phyloP scores from a whole-genome alignment of 2,329 filamentous ascomycete genomes.

The Xylaria sp. region DNA sequence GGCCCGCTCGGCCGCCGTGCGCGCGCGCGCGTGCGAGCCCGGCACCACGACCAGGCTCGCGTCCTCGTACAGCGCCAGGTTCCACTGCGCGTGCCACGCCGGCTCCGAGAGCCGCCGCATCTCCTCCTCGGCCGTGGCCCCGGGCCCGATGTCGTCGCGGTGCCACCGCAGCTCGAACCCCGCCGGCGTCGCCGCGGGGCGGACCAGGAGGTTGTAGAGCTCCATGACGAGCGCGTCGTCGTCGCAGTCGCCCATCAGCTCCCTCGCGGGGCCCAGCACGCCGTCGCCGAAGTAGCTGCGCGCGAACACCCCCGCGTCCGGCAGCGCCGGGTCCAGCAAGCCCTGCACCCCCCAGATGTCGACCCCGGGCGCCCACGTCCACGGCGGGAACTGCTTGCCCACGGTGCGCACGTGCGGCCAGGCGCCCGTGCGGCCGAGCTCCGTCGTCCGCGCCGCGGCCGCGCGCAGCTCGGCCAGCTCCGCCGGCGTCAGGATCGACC shows the following conservation, averaged over 20 bases:
- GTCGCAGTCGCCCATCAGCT: slow-evolving; percentile 57
- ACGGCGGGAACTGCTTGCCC: slow-evolving; percentile 89
- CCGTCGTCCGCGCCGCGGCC: slow-evolving; percentile 60
- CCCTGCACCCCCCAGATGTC: slow-evolving; percentile 93
- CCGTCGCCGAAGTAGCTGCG: slow-evolving; percentile 71
- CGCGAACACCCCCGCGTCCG: slow-evolving; percentile 64
- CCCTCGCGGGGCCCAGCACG: slow-evolving; percentile 64
- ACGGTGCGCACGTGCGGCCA: slow-evolving; percentile 86
- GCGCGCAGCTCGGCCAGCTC: slow-evolving; percentile 62
- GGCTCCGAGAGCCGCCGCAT: slow-evolving; percentile 59
- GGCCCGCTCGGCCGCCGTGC: slow-evolving; percentile 69
- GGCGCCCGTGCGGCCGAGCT: slow-evolving; percentile 65
- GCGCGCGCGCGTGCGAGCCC: slow-evolving; percentile 70
- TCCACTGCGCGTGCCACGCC: slow-evolving; percentile 80
- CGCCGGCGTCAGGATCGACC: slow-evolving; percentile 59
- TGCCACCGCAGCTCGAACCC: slow-evolving; percentile 84
- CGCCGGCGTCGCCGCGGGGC: slow-evolving; percentile 67
- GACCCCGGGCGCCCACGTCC: slow-evolving; percentile 57
- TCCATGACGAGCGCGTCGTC: slow-evolving; percentile 71
- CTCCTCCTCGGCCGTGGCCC: slow-evolving; percentile 69
- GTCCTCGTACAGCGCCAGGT: slow-evolving; percentile 79
- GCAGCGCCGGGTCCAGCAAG: slow-evolving; percentile 73
- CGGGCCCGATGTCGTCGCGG: slow-evolving; percentile 76
- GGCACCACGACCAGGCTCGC: slow-evolving; percentile 75
- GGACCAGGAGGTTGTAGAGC: slow-evolving; percentile 82